Evolutionary conservation across 305 asterid species (phyloP).

Genomic region (Fraxinus dipetala): DNA sequence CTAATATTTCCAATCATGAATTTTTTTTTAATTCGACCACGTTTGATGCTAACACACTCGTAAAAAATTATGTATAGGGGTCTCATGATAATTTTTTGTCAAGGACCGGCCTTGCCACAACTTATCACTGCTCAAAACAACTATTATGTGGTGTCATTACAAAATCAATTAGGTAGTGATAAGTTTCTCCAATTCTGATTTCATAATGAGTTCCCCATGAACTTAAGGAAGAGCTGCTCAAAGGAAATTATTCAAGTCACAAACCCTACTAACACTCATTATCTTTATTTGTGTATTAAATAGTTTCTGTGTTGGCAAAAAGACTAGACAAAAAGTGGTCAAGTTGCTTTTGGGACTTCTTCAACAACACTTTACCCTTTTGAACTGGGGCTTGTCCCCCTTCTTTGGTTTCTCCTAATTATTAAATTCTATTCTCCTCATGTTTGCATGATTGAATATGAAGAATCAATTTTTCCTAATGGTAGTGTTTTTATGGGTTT

Average conservation of each 20-base stretch:
- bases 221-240: constrained; percentile 39
- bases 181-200: not conserved
- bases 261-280: constrained; percentile 33
- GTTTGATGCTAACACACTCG: too few relatives aligned
- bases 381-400: constrained; percentile 55
- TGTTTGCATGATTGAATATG: constrained; percentile 49
- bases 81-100: too few relatives aligned
- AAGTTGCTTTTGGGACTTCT: constrained; percentile 26
- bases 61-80: too few relatives aligned
- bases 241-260: not conserved
- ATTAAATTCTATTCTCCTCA: constrained; percentile 36
- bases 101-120: too few relatives aligned
- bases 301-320: constrained; percentile 23
- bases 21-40: too few relatives aligned
- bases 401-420: constrained; percentile 9
- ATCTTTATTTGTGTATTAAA: constrained; percentile 30
- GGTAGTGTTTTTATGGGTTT: not conserved
- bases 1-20: too few relatives aligned
- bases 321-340: constrained; percentile 40
- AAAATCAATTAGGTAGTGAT: not conserved
- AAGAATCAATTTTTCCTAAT: constrained; percentile 16
- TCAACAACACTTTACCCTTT: constrained; percentile 39
- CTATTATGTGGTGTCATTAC: not conserved
- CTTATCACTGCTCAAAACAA: not conserved
- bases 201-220: constrained; percentile 26